Evolutionary conservation across 2,329 filamentous ascomycete genomes (phyloP).

Genomic region (Fusarium burgessii): DNA sequence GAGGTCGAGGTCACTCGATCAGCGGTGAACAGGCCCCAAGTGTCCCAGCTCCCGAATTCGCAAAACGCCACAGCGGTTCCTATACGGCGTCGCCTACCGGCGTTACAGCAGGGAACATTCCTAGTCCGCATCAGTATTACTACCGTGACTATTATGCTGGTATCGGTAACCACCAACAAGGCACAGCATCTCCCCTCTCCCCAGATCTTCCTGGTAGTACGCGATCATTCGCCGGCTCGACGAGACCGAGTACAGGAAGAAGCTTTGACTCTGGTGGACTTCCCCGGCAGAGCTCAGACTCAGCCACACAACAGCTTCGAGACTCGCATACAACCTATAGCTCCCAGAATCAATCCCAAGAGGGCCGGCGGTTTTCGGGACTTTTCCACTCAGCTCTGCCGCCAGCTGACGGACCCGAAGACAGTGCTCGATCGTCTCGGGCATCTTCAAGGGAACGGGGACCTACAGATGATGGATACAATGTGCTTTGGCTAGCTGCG

Average conservation of each 20-base stretch:
- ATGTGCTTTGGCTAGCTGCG: conserved; percentile 89
- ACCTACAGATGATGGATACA: conserved; percentile 68
- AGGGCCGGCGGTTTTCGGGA: conserved; percentile 73
- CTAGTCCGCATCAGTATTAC: conserved; percentile 67
- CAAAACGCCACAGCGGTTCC: conserved; percentile 73
- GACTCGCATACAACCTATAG: conserved; percentile 69
- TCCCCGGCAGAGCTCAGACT: conserved; percentile 66
- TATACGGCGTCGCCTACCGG: conserved; percentile 70
- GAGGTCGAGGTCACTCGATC: conserved; percentile 70
- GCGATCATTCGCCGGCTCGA: conserved; percentile 60
- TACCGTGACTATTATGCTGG: conserved; percentile 60
- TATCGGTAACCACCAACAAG: conserved; percentile 56
- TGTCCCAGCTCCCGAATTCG: conserved; percentile 74
- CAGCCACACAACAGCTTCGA: conserved; percentile 57
- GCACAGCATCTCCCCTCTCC: conserved; percentile 67
- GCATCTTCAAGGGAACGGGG: conserved; percentile 70
- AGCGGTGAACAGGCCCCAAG: conserved; percentile 73
- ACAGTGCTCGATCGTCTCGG: conserved; percentile 65
- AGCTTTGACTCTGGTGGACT: conserved; percentile 67
- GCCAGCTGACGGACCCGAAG: conserved; percentile 74
- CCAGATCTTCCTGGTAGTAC: conserved; percentile 65
- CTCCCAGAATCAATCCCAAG: conserved; percentile 59
- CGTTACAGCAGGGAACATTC: conserved; percentile 48
- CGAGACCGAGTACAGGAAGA: conserved; percentile 69
- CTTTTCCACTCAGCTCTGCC: conserved; percentile 91